Evolutionary conservation across 257 asterid species (phyloP), one percentile per base, ranked within the genome.

Genomic region (Echium plantagineum): DNA sequence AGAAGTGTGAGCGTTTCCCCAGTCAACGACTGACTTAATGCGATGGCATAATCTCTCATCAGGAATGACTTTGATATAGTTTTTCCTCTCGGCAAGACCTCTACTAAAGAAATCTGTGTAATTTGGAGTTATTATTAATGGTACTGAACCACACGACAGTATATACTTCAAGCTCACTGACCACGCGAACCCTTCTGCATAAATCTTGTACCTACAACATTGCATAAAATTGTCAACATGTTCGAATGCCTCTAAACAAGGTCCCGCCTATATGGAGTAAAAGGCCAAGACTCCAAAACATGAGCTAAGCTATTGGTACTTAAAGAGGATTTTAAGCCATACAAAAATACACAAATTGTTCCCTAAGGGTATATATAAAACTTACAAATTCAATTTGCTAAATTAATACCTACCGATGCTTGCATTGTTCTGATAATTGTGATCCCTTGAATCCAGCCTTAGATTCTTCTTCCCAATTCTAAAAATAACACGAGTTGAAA

Each of bases 131-230:
- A 85, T 76, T 32, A 85, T 77, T 54, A 85, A 63, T 3, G 95
- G 86, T 63, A 78, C 72, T 20, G 78, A 75, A 31, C 95, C 91
- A 60, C 95, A 85, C 18, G 95, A 61, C 47, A 85, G 65, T 19
- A 85, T 83, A 61, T 85, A 85, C 63, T 85, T 85, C 77, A 85
- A 69, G 79, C 95, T 85, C 52, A 85, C 95, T 15, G 95, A 85
- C 95, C 95, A 85, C 26, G 94, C 94, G 65, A 79, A 85, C 28
- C 91, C 94, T 74, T 85, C 94, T 21, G 94, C 90, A 69, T 85
- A 85, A 52, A 85, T 85, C 82, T 85, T 85, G 80, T 81, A 85
- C 71, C 90, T 85, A 66, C 74, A 70, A 38, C 10, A n/a, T n/a
- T n/a, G n/a, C n/a, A n/a, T n/a, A n/a, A n/a, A n/a, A n/a, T n/a